phyloP scores from a whole-genome alignment of 345 rosid genomes.

The Bruguiera sexangula region DNA sequence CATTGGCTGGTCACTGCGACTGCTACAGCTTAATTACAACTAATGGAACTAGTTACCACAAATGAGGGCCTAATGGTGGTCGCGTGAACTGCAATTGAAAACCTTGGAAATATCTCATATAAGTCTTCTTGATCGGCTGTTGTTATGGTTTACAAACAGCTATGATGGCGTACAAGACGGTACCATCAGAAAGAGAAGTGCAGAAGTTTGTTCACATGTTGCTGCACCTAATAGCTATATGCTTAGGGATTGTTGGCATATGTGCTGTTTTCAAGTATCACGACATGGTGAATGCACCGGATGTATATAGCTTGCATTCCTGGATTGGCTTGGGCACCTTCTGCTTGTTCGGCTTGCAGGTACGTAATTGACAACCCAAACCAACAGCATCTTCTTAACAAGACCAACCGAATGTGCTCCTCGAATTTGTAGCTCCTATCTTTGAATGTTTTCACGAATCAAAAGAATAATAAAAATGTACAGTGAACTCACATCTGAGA shows the following conservation, averaged over 20 bases:
- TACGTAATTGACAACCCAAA: constrained; percentile 9
- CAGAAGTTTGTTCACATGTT: constrained; percentile 54
- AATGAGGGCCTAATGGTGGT: too few species aligned
- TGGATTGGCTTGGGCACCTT: constrained; percentile 78
- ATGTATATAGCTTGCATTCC: constrained; percentile 72
- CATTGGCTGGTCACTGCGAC: too few species aligned
- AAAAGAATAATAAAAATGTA: too few species aligned
- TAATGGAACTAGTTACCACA: too few species aligned
- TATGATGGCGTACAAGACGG: constrained; percentile 76
- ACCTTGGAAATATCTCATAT: background rate
- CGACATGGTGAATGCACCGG: constrained; percentile 38
- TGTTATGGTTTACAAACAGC: constrained; percentile 37
- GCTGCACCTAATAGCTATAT: constrained; percentile 52
- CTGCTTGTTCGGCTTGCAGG: constrained; percentile 65
- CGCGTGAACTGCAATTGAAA: background rate
- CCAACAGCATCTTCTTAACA: too few species aligned
- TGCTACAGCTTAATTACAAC: too few species aligned
- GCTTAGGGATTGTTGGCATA: constrained; percentile 63
- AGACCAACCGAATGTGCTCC: too few species aligned
- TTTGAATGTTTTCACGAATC: too few species aligned
- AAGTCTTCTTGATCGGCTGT: background rate
- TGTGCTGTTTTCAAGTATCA: constrained; percentile 80
- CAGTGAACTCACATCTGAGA: too few species aligned
- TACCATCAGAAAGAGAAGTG: constrained; percentile 14
- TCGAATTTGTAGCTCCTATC: too few species aligned